Evolutionary conservation across 805 yeast species (phyloP).

Genomic region (Yarrowia sp.): DNA sequence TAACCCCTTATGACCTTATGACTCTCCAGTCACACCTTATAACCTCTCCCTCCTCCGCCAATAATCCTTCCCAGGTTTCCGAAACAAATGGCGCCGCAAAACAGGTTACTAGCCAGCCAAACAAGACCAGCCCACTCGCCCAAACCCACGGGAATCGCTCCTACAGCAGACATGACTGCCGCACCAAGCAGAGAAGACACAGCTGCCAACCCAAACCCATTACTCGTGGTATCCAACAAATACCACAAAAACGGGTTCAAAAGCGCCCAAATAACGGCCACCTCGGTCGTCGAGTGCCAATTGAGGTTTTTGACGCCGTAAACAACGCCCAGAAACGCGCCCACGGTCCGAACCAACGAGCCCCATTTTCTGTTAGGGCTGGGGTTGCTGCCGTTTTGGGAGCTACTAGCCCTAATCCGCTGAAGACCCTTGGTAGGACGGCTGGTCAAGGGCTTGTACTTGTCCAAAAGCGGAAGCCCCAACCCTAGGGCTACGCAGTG

Average conservation of each 20-base stretch:
- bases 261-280: conserved; percentile 50
- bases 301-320: conserved; percentile 52
- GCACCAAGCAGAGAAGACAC: conserved; percentile 43
- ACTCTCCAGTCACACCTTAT: too few relatives aligned
- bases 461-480: conserved; percentile 16
- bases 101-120: conserved; percentile 48
- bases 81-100: conserved; percentile 51
- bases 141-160: conserved; percentile 45
- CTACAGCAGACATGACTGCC: conserved; percentile 47
- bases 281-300: conserved; percentile 51
- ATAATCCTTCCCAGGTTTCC: conserved; percentile 51
- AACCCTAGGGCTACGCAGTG: conserved; percentile 21
- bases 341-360: conserved; percentile 51
- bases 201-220: conserved; percentile 50
- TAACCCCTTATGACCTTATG: too few relatives aligned
- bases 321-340: conserved; percentile 52
- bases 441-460: conserved; percentile 11
- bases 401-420: conserved; percentile 27
- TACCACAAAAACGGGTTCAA: conserved; percentile 54
- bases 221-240: conserved; percentile 50
- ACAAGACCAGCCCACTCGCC: conserved; percentile 43
- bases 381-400: not conserved
- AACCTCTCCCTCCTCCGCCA: too few relatives aligned
- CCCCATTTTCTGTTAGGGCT: conserved; percentile 47
- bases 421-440: conserved; percentile 13